Evolutionary conservation across 1,284 basidiomycete species (phyloP), one percentile per base, ranked within the genome.

Genomic region (Pseudozyma sp.): DNA sequence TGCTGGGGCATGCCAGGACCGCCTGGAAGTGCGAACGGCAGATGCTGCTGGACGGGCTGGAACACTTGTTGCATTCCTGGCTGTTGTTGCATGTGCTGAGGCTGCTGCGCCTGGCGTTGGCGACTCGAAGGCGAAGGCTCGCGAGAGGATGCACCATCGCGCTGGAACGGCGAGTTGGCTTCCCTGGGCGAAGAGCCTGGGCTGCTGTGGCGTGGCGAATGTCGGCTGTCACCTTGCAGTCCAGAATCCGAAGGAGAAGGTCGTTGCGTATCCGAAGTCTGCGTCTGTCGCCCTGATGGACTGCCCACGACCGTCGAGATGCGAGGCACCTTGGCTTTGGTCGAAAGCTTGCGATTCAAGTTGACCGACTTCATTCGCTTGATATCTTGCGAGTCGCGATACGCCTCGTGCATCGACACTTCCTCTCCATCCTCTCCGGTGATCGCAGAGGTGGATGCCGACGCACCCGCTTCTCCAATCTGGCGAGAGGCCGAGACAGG

Each of bases 251-350:
- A 73, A 0, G 78, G 69, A 7, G 76, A 73, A 1, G 72, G 54
- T 50, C 63, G 54, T 52, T 76, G 76, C 39, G 74, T 65, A 16
- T 75, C 70, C 7, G 67, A 67, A 4, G 76, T 70, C 60, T 74
- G 72, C 18, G 78, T 77, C 42, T 73, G 68, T 19, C 66, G 44
- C 7, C 73, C 95, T 5, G 93, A 90, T n/a, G 96, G 96, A 81
- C 93, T 94, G 85, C 97, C 96, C 50, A 99, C 92, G 42, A 99
- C 92, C 4, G 93, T 98, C 18, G 95, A 97, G 47, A 94, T 91
- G 85, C 94, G 95, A 5, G 97, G 94, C 70, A 97, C 85, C 51
- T 92, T 90, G 14, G 95, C 94, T 12, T 94, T 95, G 54, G 93
- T 94, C 42, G 95, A 96, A 53, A 95, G 87, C 86, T 98, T 98